These are phyloP conservation scores for Ramicandelaber brevisporus DNA, from an alignment of 192 early-diverging fungal species.

Conservation along the genomic window DNA sequence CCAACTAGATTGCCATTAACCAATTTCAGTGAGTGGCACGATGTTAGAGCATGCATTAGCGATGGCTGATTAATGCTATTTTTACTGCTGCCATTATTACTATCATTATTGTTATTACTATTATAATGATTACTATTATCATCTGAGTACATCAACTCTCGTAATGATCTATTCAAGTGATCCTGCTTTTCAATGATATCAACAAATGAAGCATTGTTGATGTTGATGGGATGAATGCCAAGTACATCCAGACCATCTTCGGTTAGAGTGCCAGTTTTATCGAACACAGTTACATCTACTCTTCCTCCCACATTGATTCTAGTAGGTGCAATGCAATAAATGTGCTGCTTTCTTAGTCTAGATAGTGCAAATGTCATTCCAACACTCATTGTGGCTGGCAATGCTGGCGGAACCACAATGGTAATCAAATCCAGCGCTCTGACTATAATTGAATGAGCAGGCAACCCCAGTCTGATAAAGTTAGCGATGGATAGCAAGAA, in stretches of 20 bases:
- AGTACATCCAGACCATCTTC: slow-evolving; percentile 89
- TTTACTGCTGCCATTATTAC: too few species aligned
- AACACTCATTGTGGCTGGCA: slow-evolving; percentile 95
- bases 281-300: slow-evolving; percentile 89
- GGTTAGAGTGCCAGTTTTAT: slow-evolving; percentile 95
- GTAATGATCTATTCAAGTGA: too few species aligned
- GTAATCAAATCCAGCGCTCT: slow-evolving; percentile 93
- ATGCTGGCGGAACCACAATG: slow-evolving; percentile 84
- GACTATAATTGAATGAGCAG: slow-evolving; percentile 39
- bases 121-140: too few species aligned
- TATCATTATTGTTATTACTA: too few species aligned
- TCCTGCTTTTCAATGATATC: too few species aligned
- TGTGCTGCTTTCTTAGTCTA: slow-evolving; percentile 47
- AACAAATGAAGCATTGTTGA: slow-evolving; percentile 13
- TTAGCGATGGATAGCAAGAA: slow-evolving; percentile 71
- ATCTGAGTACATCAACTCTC: too few species aligned
- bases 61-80: too few species aligned
- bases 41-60: slow-evolving; percentile 37
- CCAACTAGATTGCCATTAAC: slow-evolving; percentile 74
- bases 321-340: slow-evolving; percentile 85
- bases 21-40: slow-evolving; percentile 72
- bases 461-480: slow-evolving; percentile 59
- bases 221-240: slow-evolving; percentile 47
- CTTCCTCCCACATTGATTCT: slow-evolving; percentile 92
- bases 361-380: slow-evolving; percentile 87